Percentiles rank a stretch among this genome's conserved stretches.
These are phyloP conservation scores for Hortiboletus flavorubellus DNA, from an alignment of 768 basidiomycete species.

Conservation along the genomic window DNA sequence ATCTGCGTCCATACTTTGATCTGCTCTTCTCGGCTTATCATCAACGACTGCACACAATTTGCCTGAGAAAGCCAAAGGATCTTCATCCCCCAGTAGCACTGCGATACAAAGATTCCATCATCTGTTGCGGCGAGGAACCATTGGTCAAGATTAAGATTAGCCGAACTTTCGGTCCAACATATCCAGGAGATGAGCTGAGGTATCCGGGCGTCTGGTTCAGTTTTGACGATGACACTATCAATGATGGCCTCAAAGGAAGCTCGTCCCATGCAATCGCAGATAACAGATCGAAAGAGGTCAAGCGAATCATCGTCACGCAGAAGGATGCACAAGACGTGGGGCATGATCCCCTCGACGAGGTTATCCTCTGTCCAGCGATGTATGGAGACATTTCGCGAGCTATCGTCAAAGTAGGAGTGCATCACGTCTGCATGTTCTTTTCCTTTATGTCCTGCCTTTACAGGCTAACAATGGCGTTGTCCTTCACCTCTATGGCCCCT, in stretches of 20 bases:
- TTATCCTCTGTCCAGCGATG: slow-evolving; percentile 63
- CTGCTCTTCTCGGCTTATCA: slow-evolving; percentile 79
- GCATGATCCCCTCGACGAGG: slow-evolving; percentile 72
- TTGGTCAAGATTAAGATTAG: slow-evolving; percentile 64
- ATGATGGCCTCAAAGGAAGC: slow-evolving; percentile 51
- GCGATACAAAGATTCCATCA: slow-evolving; percentile 59
- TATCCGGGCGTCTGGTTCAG: slow-evolving; percentile 86
- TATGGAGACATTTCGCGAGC: slow-evolving; percentile 65
- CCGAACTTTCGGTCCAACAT: slow-evolving; percentile 79
- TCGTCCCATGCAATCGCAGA: slow-evolving; percentile 38
- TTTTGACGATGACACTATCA: slow-evolving; percentile 70
- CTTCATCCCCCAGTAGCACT: slow-evolving; percentile 64
- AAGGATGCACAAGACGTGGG: slow-evolving; percentile 54
- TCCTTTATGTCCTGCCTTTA: neutral
- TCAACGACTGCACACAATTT: slow-evolving; percentile 79
- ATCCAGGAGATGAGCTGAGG: slow-evolving; percentile 69
- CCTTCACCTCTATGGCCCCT: slow-evolving; percentile 61
- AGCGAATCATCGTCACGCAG: slow-evolving; percentile 69
- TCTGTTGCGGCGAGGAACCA: slow-evolving; percentile 60
- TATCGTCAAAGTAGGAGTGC: slow-evolving; percentile 54
- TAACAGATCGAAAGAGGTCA: slow-evolving; percentile 73
- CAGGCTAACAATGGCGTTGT: slow-evolving; percentile 74
- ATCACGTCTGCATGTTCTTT: neutral
- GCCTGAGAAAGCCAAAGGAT: slow-evolving; percentile 63
- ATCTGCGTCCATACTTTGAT: slow-evolving; percentile 78